These are phyloP conservation scores for Eucalyptus victrix DNA, from an alignment of 345 rosid genomes.

Conservation along the genomic window DNA sequence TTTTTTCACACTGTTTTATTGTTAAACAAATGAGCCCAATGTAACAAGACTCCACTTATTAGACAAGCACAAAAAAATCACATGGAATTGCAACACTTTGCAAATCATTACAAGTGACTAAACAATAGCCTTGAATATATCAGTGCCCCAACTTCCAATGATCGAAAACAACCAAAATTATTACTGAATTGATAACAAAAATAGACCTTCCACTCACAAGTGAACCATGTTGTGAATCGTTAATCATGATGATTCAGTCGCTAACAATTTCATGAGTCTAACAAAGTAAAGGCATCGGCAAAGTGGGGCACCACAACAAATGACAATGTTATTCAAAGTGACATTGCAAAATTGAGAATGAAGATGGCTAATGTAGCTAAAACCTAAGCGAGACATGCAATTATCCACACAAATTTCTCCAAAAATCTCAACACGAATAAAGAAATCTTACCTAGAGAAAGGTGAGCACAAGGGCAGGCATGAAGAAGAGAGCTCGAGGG, in stretches of 20 bases:
- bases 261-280: no score
- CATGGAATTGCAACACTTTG: neutral
- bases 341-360: neutral
- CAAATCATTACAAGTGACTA: no score
- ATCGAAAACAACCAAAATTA: neutral
- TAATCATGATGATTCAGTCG: no score
- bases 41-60: neutral
- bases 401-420: no score
- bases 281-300: no score
- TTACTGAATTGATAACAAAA: neutral
- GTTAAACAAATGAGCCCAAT: neutral
- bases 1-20: neutral
- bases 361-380: neutral
- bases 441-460: no score
- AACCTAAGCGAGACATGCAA: neutral
- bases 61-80: neutral
- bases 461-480: no score
- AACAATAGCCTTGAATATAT: neutral
- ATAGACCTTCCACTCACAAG: neutral
- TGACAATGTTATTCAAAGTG: no score
- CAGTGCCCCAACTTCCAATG: rapidly evolving
- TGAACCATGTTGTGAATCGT: no score
- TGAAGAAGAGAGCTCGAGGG: no score
- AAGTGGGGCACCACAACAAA: no score
- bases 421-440: no score